Conservation (phyloP, 129 eudicot genomes). For the Artemisia annua region DNA sequence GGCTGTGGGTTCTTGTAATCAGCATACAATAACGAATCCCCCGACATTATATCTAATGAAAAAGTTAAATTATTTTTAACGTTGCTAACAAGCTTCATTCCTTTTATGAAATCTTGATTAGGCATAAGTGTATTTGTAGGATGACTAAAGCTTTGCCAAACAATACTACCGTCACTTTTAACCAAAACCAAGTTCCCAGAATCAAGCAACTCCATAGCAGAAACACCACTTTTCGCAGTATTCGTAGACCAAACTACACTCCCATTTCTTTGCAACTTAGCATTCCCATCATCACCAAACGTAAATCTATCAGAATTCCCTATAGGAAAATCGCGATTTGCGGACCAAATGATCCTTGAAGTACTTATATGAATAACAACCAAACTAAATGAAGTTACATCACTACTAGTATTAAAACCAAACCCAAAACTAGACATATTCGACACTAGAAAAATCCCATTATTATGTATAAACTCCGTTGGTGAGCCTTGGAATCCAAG, state of each 20-base stretch:
- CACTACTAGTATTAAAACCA: neutral
- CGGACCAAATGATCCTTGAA: conserved; percentile 78
- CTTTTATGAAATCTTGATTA: conserved; percentile 29
- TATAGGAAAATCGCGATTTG: conserved; percentile 61
- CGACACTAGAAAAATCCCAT: neutral
- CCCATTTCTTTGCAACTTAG: conserved; percentile 49
- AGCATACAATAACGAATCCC: too few relatives aligned
- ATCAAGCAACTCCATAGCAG: conserved; percentile 58
- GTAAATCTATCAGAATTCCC: conserved; percentile 49
- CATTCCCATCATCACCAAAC: conserved; percentile 69
- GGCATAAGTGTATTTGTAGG: conserved; percentile 26
- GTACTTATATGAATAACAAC: too few relatives aligned
- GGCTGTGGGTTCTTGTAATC: too few relatives aligned
- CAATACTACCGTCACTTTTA: conserved; percentile 43
- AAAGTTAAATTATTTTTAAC: too few relatives aligned
- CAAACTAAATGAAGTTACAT: neutral
- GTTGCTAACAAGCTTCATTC: neutral
- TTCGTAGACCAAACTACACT: conserved; percentile 61
- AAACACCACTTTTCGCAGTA: conserved; percentile 57
- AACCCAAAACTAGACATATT: neutral
- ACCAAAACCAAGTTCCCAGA: conserved; percentile 72
- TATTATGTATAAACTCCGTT: neutral
- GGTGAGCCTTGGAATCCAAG: conserved; percentile 12
- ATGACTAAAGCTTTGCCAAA: conserved; percentile 86
- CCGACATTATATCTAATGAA: too few relatives aligned